Evolutionary conservation across 768 basidiomycete genomes (phyloP).

Genomic region (Collybia sordida): DNA sequence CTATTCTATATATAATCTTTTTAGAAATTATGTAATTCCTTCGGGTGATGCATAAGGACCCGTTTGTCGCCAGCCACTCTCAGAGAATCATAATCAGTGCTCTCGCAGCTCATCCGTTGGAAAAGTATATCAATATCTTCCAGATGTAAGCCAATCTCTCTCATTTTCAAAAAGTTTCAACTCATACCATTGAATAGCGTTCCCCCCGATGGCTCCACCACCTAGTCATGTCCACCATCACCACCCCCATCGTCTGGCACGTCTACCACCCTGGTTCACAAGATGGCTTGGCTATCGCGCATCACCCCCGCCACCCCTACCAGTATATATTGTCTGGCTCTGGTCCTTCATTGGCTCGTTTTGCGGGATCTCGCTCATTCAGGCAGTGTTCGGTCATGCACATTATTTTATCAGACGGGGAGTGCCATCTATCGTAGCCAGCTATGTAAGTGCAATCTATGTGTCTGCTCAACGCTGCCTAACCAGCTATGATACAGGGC

Average conservation of each 20-base stretch:
- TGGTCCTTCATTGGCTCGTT: constrained; percentile 58
- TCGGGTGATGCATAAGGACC: too few species aligned
- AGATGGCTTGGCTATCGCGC: constrained; percentile 47
- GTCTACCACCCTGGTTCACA: constrained; percentile 34
- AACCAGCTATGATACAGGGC: constrained; percentile 33
- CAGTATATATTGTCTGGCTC: constrained; percentile 39
- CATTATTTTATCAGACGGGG: constrained; percentile 44
- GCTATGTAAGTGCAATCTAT: constrained; percentile 36
- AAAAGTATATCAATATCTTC: too few species aligned
- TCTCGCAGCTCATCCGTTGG: too few species aligned
- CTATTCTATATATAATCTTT: too few species aligned
- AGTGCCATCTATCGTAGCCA: constrained; percentile 47
- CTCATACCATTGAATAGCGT: too few species aligned
- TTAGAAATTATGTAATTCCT: too few species aligned
- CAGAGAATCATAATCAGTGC: too few species aligned
- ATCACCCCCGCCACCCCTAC: constrained; percentile 25
- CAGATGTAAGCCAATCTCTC: too few species aligned
- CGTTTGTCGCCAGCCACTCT: too few species aligned
- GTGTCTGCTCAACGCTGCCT: neutral
- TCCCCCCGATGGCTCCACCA: too few species aligned
- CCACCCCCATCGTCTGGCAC: constrained; percentile 24
- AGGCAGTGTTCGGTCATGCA: constrained; percentile 47
- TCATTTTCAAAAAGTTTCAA: too few species aligned
- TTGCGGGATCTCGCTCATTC: constrained; percentile 46
- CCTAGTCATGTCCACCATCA: too few species aligned